phyloP scores from a whole-genome alignment of 495 filamentous ascomycete species.

The Thermothielavioides terrestris region DNA sequence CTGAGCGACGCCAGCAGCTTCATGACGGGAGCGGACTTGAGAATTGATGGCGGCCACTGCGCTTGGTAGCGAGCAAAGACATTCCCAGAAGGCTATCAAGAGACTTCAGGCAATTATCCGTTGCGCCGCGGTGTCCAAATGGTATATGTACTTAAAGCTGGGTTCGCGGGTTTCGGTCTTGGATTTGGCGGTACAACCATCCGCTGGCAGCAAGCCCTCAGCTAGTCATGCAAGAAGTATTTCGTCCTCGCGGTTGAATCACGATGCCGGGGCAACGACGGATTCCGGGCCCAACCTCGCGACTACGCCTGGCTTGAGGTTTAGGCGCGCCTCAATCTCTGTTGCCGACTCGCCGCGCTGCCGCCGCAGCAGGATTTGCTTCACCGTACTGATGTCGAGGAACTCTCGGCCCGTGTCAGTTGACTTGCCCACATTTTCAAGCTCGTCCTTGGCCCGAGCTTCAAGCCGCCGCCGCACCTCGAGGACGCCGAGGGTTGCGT shows the following conservation, averaged over 20 bases:
- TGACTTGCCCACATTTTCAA: slow-evolving; percentile 23
- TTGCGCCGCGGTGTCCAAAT: neutral
- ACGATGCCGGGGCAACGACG: slow-evolving; percentile 16
- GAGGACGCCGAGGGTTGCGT: slow-evolving; percentile 34
- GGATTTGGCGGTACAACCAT: neutral
- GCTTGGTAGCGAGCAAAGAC: slow-evolving; percentile 49
- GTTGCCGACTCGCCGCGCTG: slow-evolving; percentile 18
- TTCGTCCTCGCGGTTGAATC: neutral
- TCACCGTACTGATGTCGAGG: slow-evolving; percentile 32
- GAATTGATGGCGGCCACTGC: slow-evolving; percentile 74
- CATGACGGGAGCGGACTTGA: slow-evolving; percentile 74
- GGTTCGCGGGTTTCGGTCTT: neutral
- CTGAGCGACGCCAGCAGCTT: slow-evolving; percentile 79
- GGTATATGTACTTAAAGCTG: slow-evolving; percentile 3
- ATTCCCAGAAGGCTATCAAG: neutral
- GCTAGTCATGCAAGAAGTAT: neutral
- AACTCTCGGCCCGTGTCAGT: slow-evolving; percentile 28
- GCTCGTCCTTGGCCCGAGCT: slow-evolving; percentile 29
- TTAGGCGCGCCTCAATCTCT: slow-evolving; percentile 32
- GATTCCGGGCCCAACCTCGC: slow-evolving; percentile 28
- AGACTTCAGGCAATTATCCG: neutral
- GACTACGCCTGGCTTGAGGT: slow-evolving; percentile 34
- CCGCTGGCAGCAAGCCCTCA: neutral
- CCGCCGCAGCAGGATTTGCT: slow-evolving; percentile 28
- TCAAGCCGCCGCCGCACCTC: slow-evolving; percentile 33